phyloP scores from a whole-genome alignment of 805 yeast species.

The Candida coleopterorum region DNA sequence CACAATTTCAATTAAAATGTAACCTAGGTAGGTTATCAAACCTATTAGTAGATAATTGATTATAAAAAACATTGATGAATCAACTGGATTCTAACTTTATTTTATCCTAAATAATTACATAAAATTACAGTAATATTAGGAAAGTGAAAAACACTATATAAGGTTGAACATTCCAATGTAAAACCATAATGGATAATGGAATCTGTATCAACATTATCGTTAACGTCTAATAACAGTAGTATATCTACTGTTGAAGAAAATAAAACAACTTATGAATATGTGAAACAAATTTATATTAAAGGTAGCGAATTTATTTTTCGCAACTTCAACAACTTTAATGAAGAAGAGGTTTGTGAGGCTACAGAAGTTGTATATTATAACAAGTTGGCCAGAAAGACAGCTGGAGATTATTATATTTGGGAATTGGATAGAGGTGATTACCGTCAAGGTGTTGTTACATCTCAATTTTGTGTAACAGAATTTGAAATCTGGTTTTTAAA shows the following conservation, averaged over 20 bases:
- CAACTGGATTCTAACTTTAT: not conserved
- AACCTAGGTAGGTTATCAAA: not conserved
- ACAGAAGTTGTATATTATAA: conserved; percentile 1
- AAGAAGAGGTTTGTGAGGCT: not conserved
- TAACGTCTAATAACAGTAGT: conserved; percentile 5
- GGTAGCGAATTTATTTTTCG: conserved; percentile 15
- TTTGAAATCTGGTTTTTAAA: conserved; percentile 33
- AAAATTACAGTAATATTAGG: conserved; percentile 1
- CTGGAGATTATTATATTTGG: conserved; percentile 14
- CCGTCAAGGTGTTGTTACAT: conserved; percentile 26
- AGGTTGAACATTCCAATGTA: not conserved
- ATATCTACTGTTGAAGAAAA: conserved; percentile 5
- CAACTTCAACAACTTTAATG: conserved; percentile 5
- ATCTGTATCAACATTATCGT: conserved; percentile 7
- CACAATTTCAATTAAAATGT: conserved; percentile 16
- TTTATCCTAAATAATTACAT: conserved; percentile 3
- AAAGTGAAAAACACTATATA: conserved; percentile 4
- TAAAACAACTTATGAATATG: conserved; percentile 21
- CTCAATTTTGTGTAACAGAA: conserved; percentile 15
- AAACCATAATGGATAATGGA: conserved; percentile 4
- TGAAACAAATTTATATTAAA: conserved; percentile 20
- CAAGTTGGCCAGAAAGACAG: conserved; percentile 1
- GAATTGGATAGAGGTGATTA: conserved; percentile 9
- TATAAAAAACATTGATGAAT: conserved; percentile 4
- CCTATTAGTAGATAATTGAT: conserved; percentile 2